Evolutionary conservation across 768 basidiomycete genomes (phyloP).

Genomic region (Pulveroboletus sp.): DNA sequence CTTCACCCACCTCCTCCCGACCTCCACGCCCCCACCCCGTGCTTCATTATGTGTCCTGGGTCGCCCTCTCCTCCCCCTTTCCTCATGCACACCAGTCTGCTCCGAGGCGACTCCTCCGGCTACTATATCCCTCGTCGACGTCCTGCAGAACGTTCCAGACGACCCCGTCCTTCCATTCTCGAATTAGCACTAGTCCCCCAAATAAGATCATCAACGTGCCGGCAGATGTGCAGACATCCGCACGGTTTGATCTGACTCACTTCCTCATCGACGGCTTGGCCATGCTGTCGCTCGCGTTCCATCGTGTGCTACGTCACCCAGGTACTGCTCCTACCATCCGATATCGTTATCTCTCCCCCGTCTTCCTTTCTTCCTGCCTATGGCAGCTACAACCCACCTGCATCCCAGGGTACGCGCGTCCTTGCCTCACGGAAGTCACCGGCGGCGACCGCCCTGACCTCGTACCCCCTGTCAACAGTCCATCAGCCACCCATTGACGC

Average conservation of each 20-base stretch:
- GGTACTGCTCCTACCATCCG: no score
- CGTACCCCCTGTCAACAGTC: background rate
- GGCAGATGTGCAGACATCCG: background rate
- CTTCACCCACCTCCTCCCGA: conserved; percentile 7
- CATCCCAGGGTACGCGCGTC: background rate
- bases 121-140: background rate
- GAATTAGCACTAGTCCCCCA: background rate
- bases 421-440: conserved; percentile 1
- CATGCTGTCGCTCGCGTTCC: no score
- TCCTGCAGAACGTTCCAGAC: background rate
- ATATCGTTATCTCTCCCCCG: background rate
- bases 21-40: conserved; percentile 13
- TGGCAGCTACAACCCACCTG: no score
- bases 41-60: conserved; percentile 11
- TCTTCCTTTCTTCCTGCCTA: no score
- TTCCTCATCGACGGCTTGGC: background rate
- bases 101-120: background rate
- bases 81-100: background rate
- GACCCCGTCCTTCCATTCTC: background rate
- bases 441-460: background rate
- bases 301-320: background rate
- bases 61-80: conserved; percentile 1
- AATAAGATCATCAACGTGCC: conserved; percentile 7
- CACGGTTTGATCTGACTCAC: background rate
- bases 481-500: background rate